phyloP scores from a whole-genome alignment of 805 yeast species.

The Myxozyma sirexii region DNA sequence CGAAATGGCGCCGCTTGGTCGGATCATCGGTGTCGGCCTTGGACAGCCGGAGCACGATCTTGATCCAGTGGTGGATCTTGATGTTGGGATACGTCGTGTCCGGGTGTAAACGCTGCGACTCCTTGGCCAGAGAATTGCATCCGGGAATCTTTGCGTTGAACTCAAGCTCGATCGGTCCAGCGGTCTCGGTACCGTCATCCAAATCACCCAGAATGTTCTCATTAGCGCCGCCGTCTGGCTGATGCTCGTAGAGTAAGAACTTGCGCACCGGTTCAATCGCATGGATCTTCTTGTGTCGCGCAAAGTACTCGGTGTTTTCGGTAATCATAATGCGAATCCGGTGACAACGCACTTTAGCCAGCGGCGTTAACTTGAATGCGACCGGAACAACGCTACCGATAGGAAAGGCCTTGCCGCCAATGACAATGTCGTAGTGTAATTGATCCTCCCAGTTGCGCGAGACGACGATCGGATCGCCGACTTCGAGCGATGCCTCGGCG shows the following conservation, averaged over 20 bases:
- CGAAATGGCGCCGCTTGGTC: conserved; percentile 81
- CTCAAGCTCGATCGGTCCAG: conserved; percentile 65
- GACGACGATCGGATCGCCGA: conserved; percentile 90
- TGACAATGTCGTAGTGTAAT: conserved; percentile 82
- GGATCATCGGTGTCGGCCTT: conserved; percentile 54
- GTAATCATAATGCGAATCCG: conserved; percentile 83
- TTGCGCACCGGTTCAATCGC: conserved; percentile 88
- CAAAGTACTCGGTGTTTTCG: conserved; percentile 88
- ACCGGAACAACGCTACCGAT: conserved; percentile 83
- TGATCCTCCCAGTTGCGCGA: conserved; percentile 85
- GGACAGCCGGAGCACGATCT: conserved; percentile 80
- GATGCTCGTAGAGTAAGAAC: conserved; percentile 76
- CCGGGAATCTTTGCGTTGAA: conserved; percentile 82
- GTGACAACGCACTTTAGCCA: conserved; percentile 85
- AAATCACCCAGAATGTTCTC: conserved; percentile 52
- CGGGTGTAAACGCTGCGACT: conserved; percentile 57
- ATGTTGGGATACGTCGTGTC: conserved; percentile 80
- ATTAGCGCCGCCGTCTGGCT: conserved; percentile 48
- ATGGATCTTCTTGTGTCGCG: conserved; percentile 83
- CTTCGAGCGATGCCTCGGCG: conserved; percentile 76
- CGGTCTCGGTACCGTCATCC: conserved; percentile 39
- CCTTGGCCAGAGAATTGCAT: conserved; percentile 22
- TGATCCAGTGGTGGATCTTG: conserved; percentile 94
- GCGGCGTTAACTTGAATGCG: conserved; percentile 78
- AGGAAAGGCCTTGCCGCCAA: conserved; percentile 86